Evolutionary conservation across 768 basidiomycete genomes (phyloP), one percentile per base, ranked within the genome.

Genomic region (Podaxis carcinomalis): DNA sequence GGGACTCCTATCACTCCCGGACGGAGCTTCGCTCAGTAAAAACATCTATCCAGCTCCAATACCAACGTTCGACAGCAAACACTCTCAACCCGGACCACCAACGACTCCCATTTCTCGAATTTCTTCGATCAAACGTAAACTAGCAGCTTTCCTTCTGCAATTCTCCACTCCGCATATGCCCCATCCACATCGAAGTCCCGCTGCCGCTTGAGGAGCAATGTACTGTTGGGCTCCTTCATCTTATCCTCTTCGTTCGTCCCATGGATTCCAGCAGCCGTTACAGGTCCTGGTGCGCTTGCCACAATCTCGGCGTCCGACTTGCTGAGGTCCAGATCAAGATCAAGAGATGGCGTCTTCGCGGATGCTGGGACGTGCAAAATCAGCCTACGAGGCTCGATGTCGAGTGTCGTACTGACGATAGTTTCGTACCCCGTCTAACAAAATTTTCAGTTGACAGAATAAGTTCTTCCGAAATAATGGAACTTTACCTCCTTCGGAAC

Each of bases 101-200:
- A 4, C 50, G 25, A 44, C n/a, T n/a, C 7, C 9, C 5, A 13
- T 10, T 27, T 32, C 25, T 11, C 10, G 40, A n/a, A 23, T 11
- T n/a, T 44, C 21, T 23, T 57, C 35, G 28, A 42, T 72, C 64
- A 80, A 6, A 71, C 79, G 52, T 72, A 67, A 13, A 90, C 66
- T 4, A 84, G 69, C 54, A 92, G 68, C 49, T 73, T 62, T 6
- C 74, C 76, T 50, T 87, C 81, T 5, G 74, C 80, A 21, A 89
- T 78, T 36, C 75, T 78, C 90, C 90, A 92, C 69, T 90, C 85
- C 5, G 88, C 89, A 50, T 68, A 74, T 0, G 89, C 89, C 1
- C 66, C 69, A 23, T 89, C 87, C 0, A 90, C 82, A 59, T 88
- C 78, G 14, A 91, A 77, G 40, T 78, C 76, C 4, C 84, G 75